Conservation (phyloP, 805 yeast genomes). For the Pichia occidentalis region DNA sequence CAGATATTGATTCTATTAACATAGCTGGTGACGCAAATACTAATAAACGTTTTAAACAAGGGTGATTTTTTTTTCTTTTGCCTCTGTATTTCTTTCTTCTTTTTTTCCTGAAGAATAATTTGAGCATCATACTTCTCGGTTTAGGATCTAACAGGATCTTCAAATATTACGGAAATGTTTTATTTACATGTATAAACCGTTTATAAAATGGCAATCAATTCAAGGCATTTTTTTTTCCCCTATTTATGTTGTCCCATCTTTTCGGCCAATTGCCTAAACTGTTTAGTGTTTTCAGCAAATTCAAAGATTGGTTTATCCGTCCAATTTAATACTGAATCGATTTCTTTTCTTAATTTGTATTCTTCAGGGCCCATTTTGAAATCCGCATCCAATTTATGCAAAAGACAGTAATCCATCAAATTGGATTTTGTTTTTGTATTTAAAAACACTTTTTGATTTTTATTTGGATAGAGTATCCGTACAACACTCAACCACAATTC, state of each 20-base stretch:
- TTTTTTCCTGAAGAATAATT: too few species aligned
- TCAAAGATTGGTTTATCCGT: constrained; percentile 9
- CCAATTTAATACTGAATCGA: constrained; percentile 21
- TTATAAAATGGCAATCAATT: too few species aligned
- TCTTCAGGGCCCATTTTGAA: constrained; percentile 14
- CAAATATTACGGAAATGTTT: too few species aligned
- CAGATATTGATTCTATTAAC: too few species aligned
- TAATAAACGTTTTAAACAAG: constrained; percentile 1
- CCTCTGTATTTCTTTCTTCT: too few species aligned
- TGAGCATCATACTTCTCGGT: too few species aligned
- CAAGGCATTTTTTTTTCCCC: not conserved
- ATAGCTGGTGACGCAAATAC: not conserved
- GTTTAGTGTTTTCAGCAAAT: constrained; percentile 11
- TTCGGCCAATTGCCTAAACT: constrained; percentile 13
- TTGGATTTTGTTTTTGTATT: constrained; percentile 4
- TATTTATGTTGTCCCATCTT: not conserved
- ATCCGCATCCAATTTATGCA: constrained; percentile 19
- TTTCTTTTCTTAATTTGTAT: constrained; percentile 10
- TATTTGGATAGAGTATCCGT: constrained; percentile 11
- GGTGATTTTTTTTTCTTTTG: too few species aligned
- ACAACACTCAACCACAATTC: constrained; percentile 22
- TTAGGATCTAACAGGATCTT: too few species aligned
- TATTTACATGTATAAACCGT: too few species aligned
- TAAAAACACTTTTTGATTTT: not conserved
- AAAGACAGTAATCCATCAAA: constrained; percentile 19